These are phyloP conservation scores for Metarhizium sp. DNA, from an alignment of 2,329 filamentous ascomycete genomes.

Conservation along the genomic window DNA sequence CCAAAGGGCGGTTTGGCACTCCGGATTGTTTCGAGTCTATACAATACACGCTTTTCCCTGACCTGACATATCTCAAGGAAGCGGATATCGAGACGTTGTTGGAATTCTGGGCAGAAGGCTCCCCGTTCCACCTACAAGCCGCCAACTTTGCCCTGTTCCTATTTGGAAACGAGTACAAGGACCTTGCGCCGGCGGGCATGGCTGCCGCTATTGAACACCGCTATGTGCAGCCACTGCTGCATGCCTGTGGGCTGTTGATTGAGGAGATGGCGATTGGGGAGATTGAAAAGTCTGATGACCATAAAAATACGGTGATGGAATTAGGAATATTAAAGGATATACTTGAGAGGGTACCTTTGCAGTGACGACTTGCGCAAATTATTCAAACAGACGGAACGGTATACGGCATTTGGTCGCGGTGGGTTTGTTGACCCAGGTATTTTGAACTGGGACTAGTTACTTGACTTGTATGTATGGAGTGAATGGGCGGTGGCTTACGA, in stretches of 20 bases:
- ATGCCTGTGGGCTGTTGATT: constrained; percentile 28
- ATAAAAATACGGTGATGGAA: constrained; percentile 25
- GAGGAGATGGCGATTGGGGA: constrained; percentile 22
- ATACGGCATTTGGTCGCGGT: background rate
- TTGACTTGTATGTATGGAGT: background rate
- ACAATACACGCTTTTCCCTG: constrained; percentile 54
- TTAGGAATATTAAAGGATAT: constrained; percentile 32
- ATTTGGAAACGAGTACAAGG: constrained; percentile 32
- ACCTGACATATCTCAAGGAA: constrained; percentile 37
- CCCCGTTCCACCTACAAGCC: constrained; percentile 47
- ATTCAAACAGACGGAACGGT: background rate
- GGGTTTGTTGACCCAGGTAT: background rate
- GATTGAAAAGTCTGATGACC: constrained; percentile 18
- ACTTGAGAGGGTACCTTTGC: constrained; percentile 30
- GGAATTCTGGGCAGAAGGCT: constrained; percentile 43
- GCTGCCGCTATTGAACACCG: constrained; percentile 47
- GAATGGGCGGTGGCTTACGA: background rate
- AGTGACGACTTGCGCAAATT: constrained; percentile 15
- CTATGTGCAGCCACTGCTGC: constrained; percentile 44
- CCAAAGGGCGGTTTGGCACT: constrained; percentile 35
- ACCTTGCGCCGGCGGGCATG: constrained; percentile 47
- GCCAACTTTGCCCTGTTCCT: constrained; percentile 53
- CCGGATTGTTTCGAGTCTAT: constrained; percentile 47
- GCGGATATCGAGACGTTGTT: constrained; percentile 32
- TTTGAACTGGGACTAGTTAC: background rate